These are phyloP conservation scores for Metroxylon sagu DNA, from an alignment of 176 grass and related monocot genomes.

Conservation along the genomic window DNA sequence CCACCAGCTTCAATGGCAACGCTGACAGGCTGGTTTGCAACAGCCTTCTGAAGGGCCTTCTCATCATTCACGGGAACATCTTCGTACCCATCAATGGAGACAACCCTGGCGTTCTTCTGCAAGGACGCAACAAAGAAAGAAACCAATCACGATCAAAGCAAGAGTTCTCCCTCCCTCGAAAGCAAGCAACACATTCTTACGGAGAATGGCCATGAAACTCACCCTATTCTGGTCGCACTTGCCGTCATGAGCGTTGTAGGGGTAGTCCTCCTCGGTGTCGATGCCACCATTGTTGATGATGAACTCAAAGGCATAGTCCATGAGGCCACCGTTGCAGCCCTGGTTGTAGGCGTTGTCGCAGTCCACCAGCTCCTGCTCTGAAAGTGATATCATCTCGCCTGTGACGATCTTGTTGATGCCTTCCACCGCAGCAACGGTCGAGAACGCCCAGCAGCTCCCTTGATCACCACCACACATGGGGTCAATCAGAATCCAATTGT, in stretches of 20 bases:
- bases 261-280: conserved; percentile 11
- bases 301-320: conserved; percentile 15
- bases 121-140: neutral
- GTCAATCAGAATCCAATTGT: too few relatives aligned
- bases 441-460: conserved; percentile 19
- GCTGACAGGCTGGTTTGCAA: conserved; percentile 14
- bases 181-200: too few relatives aligned
- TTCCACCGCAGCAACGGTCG: conserved; percentile 13
- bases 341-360: conserved; percentile 14
- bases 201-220: too few relatives aligned
- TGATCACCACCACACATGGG: neutral
- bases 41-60: conserved; percentile 8
- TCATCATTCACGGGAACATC: conserved; percentile 10
- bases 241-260: neutral
- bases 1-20: conserved; percentile 19
- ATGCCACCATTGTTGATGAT: conserved; percentile 16
- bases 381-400: conserved; percentile 4
- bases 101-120: conserved; percentile 15
- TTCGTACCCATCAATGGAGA: conserved; percentile 7
- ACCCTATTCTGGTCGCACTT: conserved; percentile 1
- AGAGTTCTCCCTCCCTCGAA: too few relatives aligned
- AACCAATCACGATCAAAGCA: too few relatives aligned
- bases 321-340: conserved; percentile 18
- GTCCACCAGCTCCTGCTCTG: conserved; percentile 7
- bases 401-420: conserved; percentile 14